A percentile compares a stretch with the other conserved stretches of the same genome.
Evolutionary conservation across 768 basidiomycete species (phyloP).

Genomic region (Russula dissimulans): DNA sequence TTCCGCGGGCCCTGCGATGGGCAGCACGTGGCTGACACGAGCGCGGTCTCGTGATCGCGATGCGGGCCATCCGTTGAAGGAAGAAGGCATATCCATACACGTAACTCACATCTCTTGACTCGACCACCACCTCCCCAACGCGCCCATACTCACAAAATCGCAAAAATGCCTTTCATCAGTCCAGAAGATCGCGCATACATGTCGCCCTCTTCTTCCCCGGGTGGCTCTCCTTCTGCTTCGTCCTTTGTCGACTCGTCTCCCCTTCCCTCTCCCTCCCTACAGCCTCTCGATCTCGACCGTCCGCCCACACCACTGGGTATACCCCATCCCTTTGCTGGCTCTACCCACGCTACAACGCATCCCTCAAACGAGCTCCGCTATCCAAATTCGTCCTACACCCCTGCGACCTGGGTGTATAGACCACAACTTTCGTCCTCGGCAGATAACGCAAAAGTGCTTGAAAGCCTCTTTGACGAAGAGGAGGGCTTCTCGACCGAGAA

Average conservation of each 20-base stretch:
- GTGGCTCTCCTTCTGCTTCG: conserved; percentile 8
- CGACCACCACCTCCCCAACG: background rate
- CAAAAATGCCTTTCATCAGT: conserved; percentile 8
- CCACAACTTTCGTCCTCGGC: background rate
- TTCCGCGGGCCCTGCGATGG: too few species aligned
- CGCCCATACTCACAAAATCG: background rate
- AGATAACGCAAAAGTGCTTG: conserved; percentile 2
- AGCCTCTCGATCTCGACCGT: conserved; percentile 11
- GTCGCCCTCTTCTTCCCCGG: conserved; percentile 15
- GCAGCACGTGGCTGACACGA: background rate
- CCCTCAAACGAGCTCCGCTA: conserved; percentile 15
- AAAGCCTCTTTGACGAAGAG: conserved; percentile 10
- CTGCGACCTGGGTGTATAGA: conserved; percentile 10
- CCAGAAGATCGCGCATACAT: conserved; percentile 17
- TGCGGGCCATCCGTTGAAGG: background rate
- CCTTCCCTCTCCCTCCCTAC: conserved; percentile 6
- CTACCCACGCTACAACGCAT: conserved; percentile 9
- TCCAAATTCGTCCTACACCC: conserved; percentile 7
- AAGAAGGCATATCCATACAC: background rate
- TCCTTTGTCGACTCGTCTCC: conserved; percentile 13
- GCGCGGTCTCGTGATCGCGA: conserved; percentile 6
- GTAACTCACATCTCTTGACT: background rate
- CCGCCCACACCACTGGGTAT: conserved; percentile 4
- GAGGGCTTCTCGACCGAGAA: background rate
- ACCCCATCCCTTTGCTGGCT: conserved; percentile 11